Base-by-base conservation (phyloP, 2,329 filamentous ascomycete genomes). In the Ophiostoma piceae region DNA sequence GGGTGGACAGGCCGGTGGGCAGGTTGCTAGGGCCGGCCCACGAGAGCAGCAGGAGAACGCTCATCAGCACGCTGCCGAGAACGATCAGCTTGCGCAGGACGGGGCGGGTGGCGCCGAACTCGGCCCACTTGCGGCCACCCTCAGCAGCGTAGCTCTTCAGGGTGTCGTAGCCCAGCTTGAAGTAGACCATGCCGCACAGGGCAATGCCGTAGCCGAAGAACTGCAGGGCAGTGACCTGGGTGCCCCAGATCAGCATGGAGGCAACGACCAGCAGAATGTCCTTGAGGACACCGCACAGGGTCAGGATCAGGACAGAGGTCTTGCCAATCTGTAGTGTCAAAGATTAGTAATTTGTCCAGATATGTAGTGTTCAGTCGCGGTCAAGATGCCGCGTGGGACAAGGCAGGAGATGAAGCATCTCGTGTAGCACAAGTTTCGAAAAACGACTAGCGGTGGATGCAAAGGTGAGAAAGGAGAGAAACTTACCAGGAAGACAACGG, bases 241-340 rank as follows among this genome's bases (percentile, higher is more conserved):
- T 91, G 75, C 87, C 86, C 89, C 91, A 94, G 79, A 94, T 91
- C 74, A 91, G 79, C 87, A 94, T 92, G 72, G 90, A 93, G 65
- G 90, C 90, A 68, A 84, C 82, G 71, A 95, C 92, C 67, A 95
- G 89, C 76, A 95, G 85, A 71, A 95, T 92, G 79, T 95, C 92
- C 85, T 94, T 95, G 73, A 95, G 87, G 54, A 95, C 91, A 82
- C 92, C 92, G 77, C 90, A 94, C 66, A 95, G 89, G 41, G 92
- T 95, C 76, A 95, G 89, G 75, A 94, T 90, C 69, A 95, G 89
- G 68, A 91, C 92, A 0, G 91, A 94, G 19, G 92, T 94, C 84
- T 91, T 94, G 82, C 92, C 92, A 77, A 95, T 94, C 91, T 94
- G 11, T 2, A 1, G 32, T 9, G 4, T 62, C 2, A 19, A 14